Base-by-base conservation (phyloP, 257 asterid genomes). In the Prunella vulgaris region DNA sequence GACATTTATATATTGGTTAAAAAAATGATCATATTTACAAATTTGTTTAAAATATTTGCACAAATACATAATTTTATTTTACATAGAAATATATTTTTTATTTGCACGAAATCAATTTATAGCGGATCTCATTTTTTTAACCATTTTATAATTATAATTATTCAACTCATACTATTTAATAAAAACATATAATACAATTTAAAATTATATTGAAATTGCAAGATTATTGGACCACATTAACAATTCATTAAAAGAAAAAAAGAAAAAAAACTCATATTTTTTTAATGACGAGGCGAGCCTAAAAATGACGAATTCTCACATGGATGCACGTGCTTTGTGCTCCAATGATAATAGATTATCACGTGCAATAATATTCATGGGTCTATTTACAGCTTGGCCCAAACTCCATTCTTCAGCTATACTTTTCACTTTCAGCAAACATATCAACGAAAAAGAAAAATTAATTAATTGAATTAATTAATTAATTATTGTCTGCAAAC, bases 261-360 rank as follows among this genome's bases (percentile, higher is more conserved):
- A 44, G n/a, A 52, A 9, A 49, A 49, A 49, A 5, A 2, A 7
- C 9, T 17, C 17, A 12, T 40, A 17, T 15, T 49, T 49, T 15
- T 17, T 17, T 2, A 5, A 20, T 49, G 56, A 48, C 17, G 63
- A 17, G 6, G 64, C n/a, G 12, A 49, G 56, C 15, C 9, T 17
- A 60, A 28, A 5, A 14, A 60, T 60, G 68, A 70, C 14, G 60
- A 57, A 57, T 14, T 48, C 4, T 32, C 76, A 71, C 76, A 48
- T 71, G 76, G 63, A 71, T 61, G 69, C 76, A 60, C 70, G 62
- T 71, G 76, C 40, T 32, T 71, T 48, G 20, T 71, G 30, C 15
- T 46, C 51, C 61, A 60, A 30, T 44, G 35, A 59, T 60, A 52
- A 57, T 42, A 58, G 2, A 18, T 25, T 44, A 42, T 59, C 40